Conservation (phyloP, 108 stramenopile genomes). For the Fragilaria radians region DNA sequence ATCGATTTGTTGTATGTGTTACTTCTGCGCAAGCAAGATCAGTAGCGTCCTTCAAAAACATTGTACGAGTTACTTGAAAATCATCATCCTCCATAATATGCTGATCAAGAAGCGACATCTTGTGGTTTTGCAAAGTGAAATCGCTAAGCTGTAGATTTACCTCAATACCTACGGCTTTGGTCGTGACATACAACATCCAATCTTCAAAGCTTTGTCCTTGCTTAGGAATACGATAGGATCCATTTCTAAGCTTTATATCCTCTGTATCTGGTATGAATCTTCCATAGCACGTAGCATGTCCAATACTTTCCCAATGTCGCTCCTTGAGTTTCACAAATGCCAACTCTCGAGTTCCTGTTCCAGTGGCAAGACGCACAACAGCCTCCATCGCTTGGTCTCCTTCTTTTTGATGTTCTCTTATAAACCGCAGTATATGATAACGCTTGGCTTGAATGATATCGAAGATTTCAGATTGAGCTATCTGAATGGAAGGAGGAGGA, state of each 20-base stretch:
- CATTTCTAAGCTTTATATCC: slow-evolving; percentile 87
- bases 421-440: slow-evolving; percentile 85
- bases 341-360: slow-evolving; percentile 75
- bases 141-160: slow-evolving; percentile 95
- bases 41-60: slow-evolving; percentile 55
- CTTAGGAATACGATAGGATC: slow-evolving; percentile 73
- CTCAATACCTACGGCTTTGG: slow-evolving; percentile 95
- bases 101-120: slow-evolving; percentile 90
- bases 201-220: slow-evolving; percentile 87
- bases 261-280: slow-evolving; percentile 97
- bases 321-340: slow-evolving; percentile 66
- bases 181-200: slow-evolving; percentile 96
- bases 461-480: slow-evolving; percentile 94
- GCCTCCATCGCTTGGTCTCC: slow-evolving; percentile 93
- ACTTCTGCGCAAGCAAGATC: slow-evolving; percentile 96
- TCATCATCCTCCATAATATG: slow-evolving; percentile 86
- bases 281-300: slow-evolving; percentile 87
- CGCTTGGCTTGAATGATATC: slow-evolving; percentile 90
- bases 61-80: slow-evolving; percentile 58
- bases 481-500: slow-evolving; percentile 88
- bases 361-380: slow-evolving; percentile 90
- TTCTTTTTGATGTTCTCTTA: slow-evolving; percentile 77
- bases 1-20: slow-evolving; percentile 90
- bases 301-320: slow-evolving; percentile 91
- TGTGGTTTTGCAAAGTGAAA: slow-evolving; percentile 97